Conservation (phyloP, 208 protist species). For the Leishmania major region DNA sequence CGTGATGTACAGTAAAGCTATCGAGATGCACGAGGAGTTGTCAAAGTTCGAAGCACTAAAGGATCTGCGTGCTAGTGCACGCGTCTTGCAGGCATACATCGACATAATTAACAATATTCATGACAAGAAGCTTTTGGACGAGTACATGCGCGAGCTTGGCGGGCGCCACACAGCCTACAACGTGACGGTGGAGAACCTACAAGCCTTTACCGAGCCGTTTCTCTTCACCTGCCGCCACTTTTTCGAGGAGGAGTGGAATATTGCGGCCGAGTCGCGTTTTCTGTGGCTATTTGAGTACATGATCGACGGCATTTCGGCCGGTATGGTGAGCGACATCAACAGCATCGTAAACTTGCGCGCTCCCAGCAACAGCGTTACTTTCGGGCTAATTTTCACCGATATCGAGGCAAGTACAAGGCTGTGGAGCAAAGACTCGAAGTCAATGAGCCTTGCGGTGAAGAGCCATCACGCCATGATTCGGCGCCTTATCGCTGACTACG, state of each 20-base stretch:
- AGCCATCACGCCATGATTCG: slow-evolving; percentile 75
- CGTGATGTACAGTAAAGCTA: slow-evolving; percentile 73
- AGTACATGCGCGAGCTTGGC: slow-evolving; percentile 68
- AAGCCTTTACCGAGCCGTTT: slow-evolving; percentile 65
- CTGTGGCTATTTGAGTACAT: slow-evolving; percentile 52
- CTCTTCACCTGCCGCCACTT: slow-evolving; percentile 74
- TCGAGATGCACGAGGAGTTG: slow-evolving; percentile 64
- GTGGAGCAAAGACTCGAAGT: slow-evolving; percentile 65
- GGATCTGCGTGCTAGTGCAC: slow-evolving; percentile 49
- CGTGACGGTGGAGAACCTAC: slow-evolving; percentile 49
- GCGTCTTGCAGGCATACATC: slow-evolving; percentile 57
- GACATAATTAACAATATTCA: slow-evolving; percentile 52
- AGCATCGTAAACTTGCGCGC: slow-evolving; percentile 47
- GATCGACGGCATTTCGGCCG: slow-evolving; percentile 46
- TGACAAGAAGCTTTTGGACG: slow-evolving; percentile 37
- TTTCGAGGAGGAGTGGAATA: slow-evolving; percentile 71
- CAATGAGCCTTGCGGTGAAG: slow-evolving; percentile 68
- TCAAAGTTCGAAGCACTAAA: slow-evolving; percentile 58
- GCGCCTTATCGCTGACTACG: slow-evolving; percentile 57
- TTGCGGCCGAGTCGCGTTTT: slow-evolving; percentile 69
- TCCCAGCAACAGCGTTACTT: slow-evolving; percentile 42
- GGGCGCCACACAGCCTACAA: slow-evolving; percentile 60
- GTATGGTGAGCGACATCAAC: slow-evolving; percentile 51
- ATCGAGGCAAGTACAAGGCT: slow-evolving; percentile 81
- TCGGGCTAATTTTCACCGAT: slow-evolving; percentile 80